Base-by-base conservation (phyloP, 164 flowering plant genomes). In the Buxus sempervirens region DNA sequence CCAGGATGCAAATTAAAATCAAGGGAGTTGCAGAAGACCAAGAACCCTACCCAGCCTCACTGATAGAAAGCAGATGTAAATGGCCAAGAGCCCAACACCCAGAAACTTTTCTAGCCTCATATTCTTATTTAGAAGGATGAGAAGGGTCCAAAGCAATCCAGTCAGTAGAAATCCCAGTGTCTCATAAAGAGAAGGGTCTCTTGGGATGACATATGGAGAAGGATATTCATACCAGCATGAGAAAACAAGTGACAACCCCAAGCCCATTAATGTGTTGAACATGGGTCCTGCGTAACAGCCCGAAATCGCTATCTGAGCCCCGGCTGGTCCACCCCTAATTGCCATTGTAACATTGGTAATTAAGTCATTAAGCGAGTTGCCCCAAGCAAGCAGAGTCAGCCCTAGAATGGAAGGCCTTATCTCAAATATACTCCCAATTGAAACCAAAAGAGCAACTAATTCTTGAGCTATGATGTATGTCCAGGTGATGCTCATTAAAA, bases 281-380 rank as follows among this genome's bases (percentile, higher is more conserved):
- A 83, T 79, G 25, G 86, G 86, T 12, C 86, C 82, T 0, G 86
- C 86, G 61, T 80, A 81, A 36, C 81, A 83, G 18, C 81, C 84
- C 4, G 86, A 78, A 15, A 83, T 23, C 1, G 83, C 86, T 0
- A 83, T 62, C 24, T 83, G 83, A 13, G 72, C 60, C 0, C 86
- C 86, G 36, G 71, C 80, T 0, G 60, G 19, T 19, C 80, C 81
- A 19, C 81, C 84, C 9, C 74, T 74, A 38, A 69, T 1, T 5
- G 82, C 81, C 81, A 82, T 62, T 18, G 82, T 67, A 13, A 64
- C n/a, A 60, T 82, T 78, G 1, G 84, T 60, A 1, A 76, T 66
- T 54, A 82, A 42, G 57, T 82, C 86, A 16, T 83, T 83, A 14
- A 82, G 26, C 0, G 85, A 82, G 67, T 82, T 82, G 24, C 85